These are phyloP conservation scores for Vitis labrusca DNA, from an alignment of 164 flowering plant species.

Conservation along the genomic window DNA sequence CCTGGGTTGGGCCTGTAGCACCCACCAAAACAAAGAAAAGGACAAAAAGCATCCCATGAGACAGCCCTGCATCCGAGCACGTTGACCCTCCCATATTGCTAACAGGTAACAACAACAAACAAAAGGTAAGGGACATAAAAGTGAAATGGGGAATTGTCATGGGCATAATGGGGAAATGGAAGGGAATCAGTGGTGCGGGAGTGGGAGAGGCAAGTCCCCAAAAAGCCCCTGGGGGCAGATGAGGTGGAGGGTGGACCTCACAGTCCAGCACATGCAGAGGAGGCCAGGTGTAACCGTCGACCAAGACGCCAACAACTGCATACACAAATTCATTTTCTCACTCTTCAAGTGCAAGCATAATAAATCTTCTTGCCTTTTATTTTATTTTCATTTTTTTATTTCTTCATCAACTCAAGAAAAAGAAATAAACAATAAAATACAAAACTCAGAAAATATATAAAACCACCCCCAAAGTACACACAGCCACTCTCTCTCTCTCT, in stretches of 20 bases:
- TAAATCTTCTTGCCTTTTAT: too few relatives aligned
- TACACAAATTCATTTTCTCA: not conserved
- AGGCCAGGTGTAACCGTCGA: slow-evolving; percentile 35
- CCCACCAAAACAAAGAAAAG: slow-evolving; percentile 13
- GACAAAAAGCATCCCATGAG: slow-evolving; percentile 23
- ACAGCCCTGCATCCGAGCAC: slow-evolving; percentile 7
- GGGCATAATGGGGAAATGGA: not conserved
- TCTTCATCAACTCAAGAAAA: too few relatives aligned
- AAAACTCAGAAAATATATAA: too few relatives aligned
- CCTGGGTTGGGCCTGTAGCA: not conserved
- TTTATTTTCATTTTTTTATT: too few relatives aligned
- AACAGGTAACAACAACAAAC: not conserved
- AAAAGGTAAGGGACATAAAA: not conserved
- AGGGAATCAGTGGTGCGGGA: too few relatives aligned
- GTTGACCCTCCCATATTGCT: slow-evolving; percentile 15
- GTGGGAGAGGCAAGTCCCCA: not conserved
- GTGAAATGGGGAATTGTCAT: not conserved
- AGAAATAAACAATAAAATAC: too few relatives aligned
- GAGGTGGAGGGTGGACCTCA: slow-evolving; percentile 2
- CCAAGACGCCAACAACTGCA: slow-evolving; percentile 26
- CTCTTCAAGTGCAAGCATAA: too few relatives aligned
- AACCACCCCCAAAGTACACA: not conserved
- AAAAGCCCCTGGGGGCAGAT: not conserved
- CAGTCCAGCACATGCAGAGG: not conserved
- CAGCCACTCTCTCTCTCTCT: slow-evolving; percentile 10